Conservation (phyloP, 345 rosid genomes). For the Turritis glabra region DNA sequence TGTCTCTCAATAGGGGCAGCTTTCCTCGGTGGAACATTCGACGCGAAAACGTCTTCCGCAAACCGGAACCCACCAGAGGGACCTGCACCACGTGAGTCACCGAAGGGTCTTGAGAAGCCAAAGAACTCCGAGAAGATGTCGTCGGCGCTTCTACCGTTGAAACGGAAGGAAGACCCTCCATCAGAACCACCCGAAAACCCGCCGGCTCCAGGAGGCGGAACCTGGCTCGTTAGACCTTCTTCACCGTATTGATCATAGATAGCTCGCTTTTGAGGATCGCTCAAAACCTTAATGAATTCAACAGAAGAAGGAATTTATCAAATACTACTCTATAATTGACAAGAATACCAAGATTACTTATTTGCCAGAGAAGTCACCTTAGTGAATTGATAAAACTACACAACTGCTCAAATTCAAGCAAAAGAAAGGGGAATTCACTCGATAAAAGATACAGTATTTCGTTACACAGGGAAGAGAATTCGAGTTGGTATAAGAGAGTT, state of each 20-base stretch:
- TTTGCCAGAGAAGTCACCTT: background rate
- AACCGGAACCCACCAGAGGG: constrained; percentile 58
- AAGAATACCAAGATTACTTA: background rate
- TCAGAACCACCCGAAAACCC: constrained; percentile 51
- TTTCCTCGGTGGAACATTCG: constrained; percentile 54
- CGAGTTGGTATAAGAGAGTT: constrained; percentile 3
- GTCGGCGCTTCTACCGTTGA: constrained; percentile 77
- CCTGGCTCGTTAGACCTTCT: constrained; percentile 79
- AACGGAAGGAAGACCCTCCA: constrained; percentile 56
- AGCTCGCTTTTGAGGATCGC: constrained; percentile 77
- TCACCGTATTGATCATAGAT: constrained; percentile 92
- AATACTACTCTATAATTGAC: background rate
- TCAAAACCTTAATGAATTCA: constrained; percentile 55
- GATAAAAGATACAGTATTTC: background rate
- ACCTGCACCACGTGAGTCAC: constrained; percentile 58
- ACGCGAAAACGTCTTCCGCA: constrained; percentile 58
- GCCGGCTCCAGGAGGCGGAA: constrained; percentile 68
- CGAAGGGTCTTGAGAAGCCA: constrained; percentile 69
- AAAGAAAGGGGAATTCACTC: background rate
- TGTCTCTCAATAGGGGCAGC: constrained; percentile 73
- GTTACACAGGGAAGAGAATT: background rate
- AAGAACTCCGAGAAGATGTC: constrained; percentile 87
- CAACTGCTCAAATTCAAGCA: constrained; percentile 3
- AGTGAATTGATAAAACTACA: constrained; percentile 10
- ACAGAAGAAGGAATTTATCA: background rate